A percentile compares a stretch with the other conserved stretches of the same genome.
Evolutionary conservation across 2,329 filamentous ascomycete genomes (phyloP).

Genomic region (Knufia petricola): DNA sequence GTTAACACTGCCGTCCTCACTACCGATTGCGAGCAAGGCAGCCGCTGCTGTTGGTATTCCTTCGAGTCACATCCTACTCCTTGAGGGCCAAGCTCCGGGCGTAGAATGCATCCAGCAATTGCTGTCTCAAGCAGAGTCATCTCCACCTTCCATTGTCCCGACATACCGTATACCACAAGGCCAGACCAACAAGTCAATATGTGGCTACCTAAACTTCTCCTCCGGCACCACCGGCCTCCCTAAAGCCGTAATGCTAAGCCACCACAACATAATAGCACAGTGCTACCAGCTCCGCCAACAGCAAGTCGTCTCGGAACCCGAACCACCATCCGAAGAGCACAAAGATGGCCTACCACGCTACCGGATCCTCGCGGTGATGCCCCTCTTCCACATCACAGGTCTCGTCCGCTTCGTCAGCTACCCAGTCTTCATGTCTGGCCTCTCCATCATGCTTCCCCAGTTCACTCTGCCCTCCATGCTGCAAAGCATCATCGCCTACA

Average conservation of each 20-base stretch:
- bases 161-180: slow-evolving; percentile 42
- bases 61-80: slow-evolving; percentile 43
- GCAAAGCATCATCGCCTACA: slow-evolving; percentile 42
- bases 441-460: slow-evolving; percentile 53
- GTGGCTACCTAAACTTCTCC: slow-evolving; percentile 59
- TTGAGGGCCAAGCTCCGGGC: slow-evolving; percentile 44
- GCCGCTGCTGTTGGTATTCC: slow-evolving; percentile 46
- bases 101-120: slow-evolving; percentile 35
- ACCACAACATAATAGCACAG: slow-evolving; percentile 50
- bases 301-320: slow-evolving; percentile 9
- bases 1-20: slow-evolving; percentile 46
- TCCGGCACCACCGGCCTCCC: slow-evolving; percentile 66
- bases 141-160: slow-evolving; percentile 33
- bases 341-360: slow-evolving; percentile 29
- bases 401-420: slow-evolving; percentile 55
- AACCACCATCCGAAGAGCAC: neutral
- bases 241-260: slow-evolving; percentile 62
- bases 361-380: slow-evolving; percentile 48
- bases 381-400: slow-evolving; percentile 53
- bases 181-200: slow-evolving; percentile 42
- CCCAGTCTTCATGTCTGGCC: slow-evolving; percentile 52
- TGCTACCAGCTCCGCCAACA: slow-evolving; percentile 50
- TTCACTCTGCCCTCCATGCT: slow-evolving; percentile 54
- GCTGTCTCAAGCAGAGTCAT: slow-evolving; percentile 19
- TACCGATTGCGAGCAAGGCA: slow-evolving; percentile 45